These are phyloP conservation scores for Trametes maxima DNA, from an alignment of 768 basidiomycete species.

Conservation along the genomic window DNA sequence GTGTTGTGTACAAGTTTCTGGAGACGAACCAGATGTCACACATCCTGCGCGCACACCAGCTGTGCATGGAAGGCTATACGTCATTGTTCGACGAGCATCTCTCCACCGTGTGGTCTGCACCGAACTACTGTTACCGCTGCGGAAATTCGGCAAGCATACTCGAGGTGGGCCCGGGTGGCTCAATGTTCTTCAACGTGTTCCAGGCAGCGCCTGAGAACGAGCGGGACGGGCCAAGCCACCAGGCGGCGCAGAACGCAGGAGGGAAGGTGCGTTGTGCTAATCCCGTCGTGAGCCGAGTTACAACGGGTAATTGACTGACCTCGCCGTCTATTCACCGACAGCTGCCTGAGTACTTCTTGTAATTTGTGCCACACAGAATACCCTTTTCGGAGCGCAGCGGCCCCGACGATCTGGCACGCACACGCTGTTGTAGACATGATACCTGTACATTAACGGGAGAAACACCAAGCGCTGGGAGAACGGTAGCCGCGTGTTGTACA, in stretches of 20 bases:
- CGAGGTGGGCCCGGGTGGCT: slow-evolving; percentile 88
- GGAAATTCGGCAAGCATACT: slow-evolving; percentile 97
- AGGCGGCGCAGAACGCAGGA: slow-evolving; percentile 67
- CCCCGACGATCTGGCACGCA: slow-evolving; percentile 4
- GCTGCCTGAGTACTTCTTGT: slow-evolving; percentile 83
- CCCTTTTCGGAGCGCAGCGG: slow-evolving; percentile 20
- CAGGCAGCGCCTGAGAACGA: slow-evolving; percentile 99
- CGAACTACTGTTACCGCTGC: slow-evolving; percentile 98
- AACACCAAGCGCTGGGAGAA: slow-evolving; percentile 4
- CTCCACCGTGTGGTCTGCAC: slow-evolving; percentile 98
- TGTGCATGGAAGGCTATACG: slow-evolving; percentile 99
- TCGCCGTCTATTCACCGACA: slow-evolving; percentile 31
- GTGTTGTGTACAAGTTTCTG: slow-evolving; percentile 97
- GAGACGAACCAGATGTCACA: slow-evolving; percentile 96
- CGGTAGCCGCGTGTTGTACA: slow-evolving; percentile 15
- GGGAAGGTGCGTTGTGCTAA: slow-evolving; percentile 58
- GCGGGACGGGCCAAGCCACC: slow-evolving; percentile 82
- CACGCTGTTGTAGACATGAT: slow-evolving; percentile 15
- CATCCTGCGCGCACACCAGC: slow-evolving; percentile 96
- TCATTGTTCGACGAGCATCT: slow-evolving; percentile 95
- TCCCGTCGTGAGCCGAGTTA: background rate
- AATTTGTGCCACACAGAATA: slow-evolving; percentile 25
- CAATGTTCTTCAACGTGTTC: slow-evolving; percentile 96
- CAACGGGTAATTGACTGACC: slow-evolving; percentile 11
- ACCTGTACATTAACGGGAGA: slow-evolving; percentile 9